phyloP scores from a whole-genome alignment of 2,329 filamentous ascomycete genomes.

The Sporothrix euskadiensis region DNA sequence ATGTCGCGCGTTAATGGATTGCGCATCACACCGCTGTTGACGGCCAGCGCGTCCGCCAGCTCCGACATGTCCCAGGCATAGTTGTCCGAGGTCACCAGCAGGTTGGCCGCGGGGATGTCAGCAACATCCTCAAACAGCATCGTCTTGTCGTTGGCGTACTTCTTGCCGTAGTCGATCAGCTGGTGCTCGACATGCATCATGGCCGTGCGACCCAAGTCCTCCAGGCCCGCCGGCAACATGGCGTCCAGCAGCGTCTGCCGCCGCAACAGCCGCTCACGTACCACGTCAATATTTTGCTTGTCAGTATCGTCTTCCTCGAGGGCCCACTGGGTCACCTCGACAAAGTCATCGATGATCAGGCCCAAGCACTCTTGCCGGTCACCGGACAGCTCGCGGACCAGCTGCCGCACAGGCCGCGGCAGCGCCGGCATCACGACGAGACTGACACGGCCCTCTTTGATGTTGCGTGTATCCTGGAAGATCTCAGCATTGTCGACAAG shows the following conservation, averaged over 20 bases:
- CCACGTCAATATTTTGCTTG: slow-evolving; percentile 18
- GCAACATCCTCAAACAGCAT: slow-evolving; percentile 29
- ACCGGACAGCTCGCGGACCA: slow-evolving; percentile 28
- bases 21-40: slow-evolving; percentile 37
- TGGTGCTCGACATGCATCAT: slow-evolving; percentile 31
- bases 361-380: slow-evolving; percentile 26
- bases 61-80: slow-evolving; percentile 49
- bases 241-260: slow-evolving; percentile 31
- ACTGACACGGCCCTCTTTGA: slow-evolving; percentile 28
- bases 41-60: slow-evolving; percentile 35
- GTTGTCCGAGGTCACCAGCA: slow-evolving; percentile 32
- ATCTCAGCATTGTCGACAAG: slow-evolving; percentile 20
- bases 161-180: slow-evolving; percentile 25
- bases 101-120: slow-evolving; percentile 27
- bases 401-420: slow-evolving; percentile 31
- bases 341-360: slow-evolving; percentile 30
- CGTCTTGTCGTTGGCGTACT: slow-evolving; percentile 32
- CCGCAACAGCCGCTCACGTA: slow-evolving; percentile 28
- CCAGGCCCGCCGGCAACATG: slow-evolving; percentile 27
- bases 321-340: slow-evolving; percentile 30
- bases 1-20: slow-evolving; percentile 38
- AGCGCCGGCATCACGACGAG: slow-evolving; percentile 22
- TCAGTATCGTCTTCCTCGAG: slow-evolving; percentile 21
- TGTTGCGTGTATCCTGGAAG: slow-evolving; percentile 22
- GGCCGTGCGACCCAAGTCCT: slow-evolving; percentile 27